Evolutionary conservation across 805 yeast species (phyloP), one percentile per base, ranked within the genome.

Genomic region (Candida ortonii): DNA sequence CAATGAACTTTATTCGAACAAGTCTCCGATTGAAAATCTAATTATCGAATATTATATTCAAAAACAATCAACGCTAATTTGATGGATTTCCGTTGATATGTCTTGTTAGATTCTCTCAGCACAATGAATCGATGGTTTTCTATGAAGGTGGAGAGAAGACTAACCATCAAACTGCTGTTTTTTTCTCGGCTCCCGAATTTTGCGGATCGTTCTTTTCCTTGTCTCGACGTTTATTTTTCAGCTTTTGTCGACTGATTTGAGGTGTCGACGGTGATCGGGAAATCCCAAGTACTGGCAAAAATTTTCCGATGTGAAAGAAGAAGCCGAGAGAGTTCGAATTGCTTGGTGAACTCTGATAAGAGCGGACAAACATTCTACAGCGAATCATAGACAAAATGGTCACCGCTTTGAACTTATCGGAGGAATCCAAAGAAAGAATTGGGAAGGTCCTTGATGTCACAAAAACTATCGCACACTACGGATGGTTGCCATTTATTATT

Each of bases 401-500:
- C 22, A 25, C 36, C 36, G 62, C 59, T 16, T 56, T 66, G 35
- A 54, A 66, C 41, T 49, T 68, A 33, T 67, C 72, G 24, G 73
- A 68, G 59, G 73, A 68, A 50, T 64, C 72, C 19, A 68, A 67
- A 76, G 98, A 93, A 70, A 87, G 97, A 68, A 76, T 93, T 62
- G 67, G 80, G 60, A 86, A 81, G 62, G 67, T 89, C 45, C 67
- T 88, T 49, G 94, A 84, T 51, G 71, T 86, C 52, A 79, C 96
- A 46, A 85, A 87, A 59, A 84, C 86, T 34, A 73, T 83, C 54
- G 84, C 90, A 39, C 98, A 94, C 66, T 93, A 88, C 65, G 97
- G 97, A 29, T 93, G 95, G 86, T 81, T 93, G 53, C 98, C 98
- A 38, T 84, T 93, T 59, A 81, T 93, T 47, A 70, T 93, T 57